Evolutionary conservation across 495 filamentous ascomycete species (phyloP).

Genomic region (Podospora pseudoanserina): DNA sequence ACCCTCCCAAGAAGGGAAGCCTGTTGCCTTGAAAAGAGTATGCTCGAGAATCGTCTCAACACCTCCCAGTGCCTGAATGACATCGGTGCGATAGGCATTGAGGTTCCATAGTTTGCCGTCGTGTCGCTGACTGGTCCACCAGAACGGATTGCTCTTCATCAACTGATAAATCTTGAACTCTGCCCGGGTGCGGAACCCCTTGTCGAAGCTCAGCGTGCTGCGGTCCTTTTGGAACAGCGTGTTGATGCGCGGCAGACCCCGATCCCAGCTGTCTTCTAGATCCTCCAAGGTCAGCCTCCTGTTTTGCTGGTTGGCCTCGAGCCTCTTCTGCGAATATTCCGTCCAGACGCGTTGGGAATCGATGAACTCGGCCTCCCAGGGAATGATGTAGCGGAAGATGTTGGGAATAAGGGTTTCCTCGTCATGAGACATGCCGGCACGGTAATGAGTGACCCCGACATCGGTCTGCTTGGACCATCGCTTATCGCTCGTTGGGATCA

Average conservation of each 20-base stretch:
- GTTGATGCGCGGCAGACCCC: conserved; percentile 96
- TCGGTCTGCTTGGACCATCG: conserved; percentile 98
- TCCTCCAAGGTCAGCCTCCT: conserved; percentile 92
- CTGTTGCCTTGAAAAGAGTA: conserved; percentile 97
- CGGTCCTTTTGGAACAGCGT: conserved; percentile 99
- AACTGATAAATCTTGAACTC: conserved; percentile 99
- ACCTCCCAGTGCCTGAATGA: conserved; percentile 97
- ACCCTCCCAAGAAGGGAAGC: conserved; percentile 98
- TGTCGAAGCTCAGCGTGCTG: conserved; percentile 96
- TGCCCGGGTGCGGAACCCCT: conserved; percentile 91
- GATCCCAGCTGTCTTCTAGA: conserved; percentile 98
- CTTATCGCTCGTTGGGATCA: conserved; percentile 97
- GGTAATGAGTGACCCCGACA: conserved; percentile 94
- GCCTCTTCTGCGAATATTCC: conserved; percentile 96
- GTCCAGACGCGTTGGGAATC: conserved; percentile 99
- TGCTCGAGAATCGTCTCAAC: conserved; percentile 99
- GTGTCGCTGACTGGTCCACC: conserved; percentile 98
- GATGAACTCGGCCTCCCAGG: conserved; percentile 99
- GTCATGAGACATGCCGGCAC: conserved; percentile 96
- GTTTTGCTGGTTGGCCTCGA: conserved; percentile 97
- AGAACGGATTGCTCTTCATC: conserved; percentile 99
- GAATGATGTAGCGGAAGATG: conserved; percentile 99
- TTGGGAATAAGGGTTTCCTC: conserved; percentile 98
- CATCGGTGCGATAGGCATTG: conserved; percentile 96
- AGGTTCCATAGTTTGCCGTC: conserved; percentile 99